Evolutionary conservation across 192 early-diverging fungal genomes (phyloP).

Genomic region (Linderina pennispora): DNA sequence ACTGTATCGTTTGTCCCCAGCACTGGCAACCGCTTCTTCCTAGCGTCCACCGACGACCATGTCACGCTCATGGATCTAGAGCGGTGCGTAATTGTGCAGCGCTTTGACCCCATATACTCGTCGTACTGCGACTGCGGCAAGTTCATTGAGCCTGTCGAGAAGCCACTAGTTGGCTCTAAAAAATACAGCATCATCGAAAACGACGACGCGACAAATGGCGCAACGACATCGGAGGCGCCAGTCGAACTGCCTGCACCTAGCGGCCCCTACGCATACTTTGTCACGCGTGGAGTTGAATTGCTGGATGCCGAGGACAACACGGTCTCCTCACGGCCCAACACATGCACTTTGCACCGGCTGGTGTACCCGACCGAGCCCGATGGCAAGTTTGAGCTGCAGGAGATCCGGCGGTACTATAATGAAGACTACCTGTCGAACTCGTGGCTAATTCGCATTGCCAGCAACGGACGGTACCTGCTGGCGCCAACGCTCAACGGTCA

Average conservation of each 20-base stretch:
- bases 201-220: conserved; percentile 8
- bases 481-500: conserved; percentile 88
- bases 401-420: conserved; percentile 71
- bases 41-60: conserved; percentile 85
- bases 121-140: conserved; percentile 95
- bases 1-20: conserved; percentile 89
- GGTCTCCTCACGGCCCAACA: conserved; percentile 75
- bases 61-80: conserved; percentile 92
- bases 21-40: conserved; percentile 90
- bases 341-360: conserved; percentile 79
- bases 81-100: conserved; percentile 47
- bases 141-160: conserved; percentile 71
- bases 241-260: not conserved
- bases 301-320: conserved; percentile 73
- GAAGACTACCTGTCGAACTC: conserved; percentile 87
- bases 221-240: not conserved
- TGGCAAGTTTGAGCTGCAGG: conserved; percentile 68
- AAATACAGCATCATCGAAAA: conserved; percentile 29
- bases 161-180: conserved; percentile 33
- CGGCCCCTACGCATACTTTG: conserved; percentile 67
- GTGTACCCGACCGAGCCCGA: conserved; percentile 68
- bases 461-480: conserved; percentile 82
- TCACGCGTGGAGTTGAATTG: conserved; percentile 86
- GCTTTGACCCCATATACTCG: conserved; percentile 69
- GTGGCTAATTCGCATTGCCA: conserved; percentile 86